Evolutionary conservation across 768 basidiomycete species (phyloP), one percentile per base, ranked within the genome.

Genomic region (Phaffia australis): DNA sequence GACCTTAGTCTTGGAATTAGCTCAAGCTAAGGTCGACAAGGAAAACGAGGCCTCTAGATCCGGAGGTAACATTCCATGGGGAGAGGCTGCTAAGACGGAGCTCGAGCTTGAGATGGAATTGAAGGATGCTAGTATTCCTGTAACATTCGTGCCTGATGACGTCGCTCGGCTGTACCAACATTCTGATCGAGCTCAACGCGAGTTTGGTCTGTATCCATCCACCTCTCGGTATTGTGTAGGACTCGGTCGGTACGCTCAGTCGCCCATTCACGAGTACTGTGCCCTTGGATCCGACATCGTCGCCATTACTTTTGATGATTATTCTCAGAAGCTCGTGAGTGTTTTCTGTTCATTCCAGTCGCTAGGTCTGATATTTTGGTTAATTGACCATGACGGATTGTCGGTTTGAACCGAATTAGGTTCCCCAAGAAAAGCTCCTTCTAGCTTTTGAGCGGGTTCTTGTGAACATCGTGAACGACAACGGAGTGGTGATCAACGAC

Each of bases 401-500:
- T 42, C 35, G 64, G 51, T 50, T 19, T n/a, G 35, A 70, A 32
- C 74, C 60, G 21, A 1, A 54, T 32, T 66, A 97, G 91, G 81
- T 98, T 51, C 85, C 93, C 0, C 80, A 79, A 69, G 93, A 95
- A 72, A 95, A 94, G 74, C 79, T 97, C 18, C 76, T 90, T 57
- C 76, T 80, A 6, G 83, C 85, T 0, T 83, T 95, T 50, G 95
- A 99, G 75, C 85, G 89, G 50, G 85, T 83, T 30, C 79, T 99
- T 48, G 89, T 95, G 65, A 93, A 97, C 75, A 80, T 89, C 30
- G 87, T 88, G 65, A 97, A 93, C 77, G 85, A 84, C 73, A 86
- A 93, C 69, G 95, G 95, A 35, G 92, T 98, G 55, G 93, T 98
- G 75, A 87, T 99, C 79, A 98, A 99, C 75, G 86, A 87, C 35